These are phyloP conservation scores for Trichoderma orchidacearum DNA, from an alignment of 495 filamentous ascomycete species.

Conservation along the genomic window DNA sequence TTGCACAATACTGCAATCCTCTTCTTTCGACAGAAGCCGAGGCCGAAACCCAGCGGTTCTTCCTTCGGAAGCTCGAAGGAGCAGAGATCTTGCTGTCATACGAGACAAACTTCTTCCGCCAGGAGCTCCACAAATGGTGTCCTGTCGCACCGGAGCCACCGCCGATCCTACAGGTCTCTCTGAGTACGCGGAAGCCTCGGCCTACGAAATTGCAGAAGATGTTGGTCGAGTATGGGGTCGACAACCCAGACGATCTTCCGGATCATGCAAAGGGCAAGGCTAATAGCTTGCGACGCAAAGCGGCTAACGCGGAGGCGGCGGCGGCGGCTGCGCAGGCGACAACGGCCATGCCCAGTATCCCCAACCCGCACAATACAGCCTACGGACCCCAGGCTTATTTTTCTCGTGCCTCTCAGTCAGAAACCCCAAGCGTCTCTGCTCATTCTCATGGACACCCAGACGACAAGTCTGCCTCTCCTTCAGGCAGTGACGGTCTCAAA, in stretches of 20 bases:
- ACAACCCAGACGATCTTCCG: constrained; percentile 79
- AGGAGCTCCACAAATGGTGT: constrained; percentile 91
- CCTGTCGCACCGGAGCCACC: constrained; percentile 81
- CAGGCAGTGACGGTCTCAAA: constrained; percentile 10
- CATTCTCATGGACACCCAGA: constrained; percentile 17
- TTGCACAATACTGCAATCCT: constrained; percentile 67
- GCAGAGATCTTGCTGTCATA: constrained; percentile 85
- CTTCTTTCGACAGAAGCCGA: constrained; percentile 72
- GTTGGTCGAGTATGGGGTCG: constrained; percentile 73
- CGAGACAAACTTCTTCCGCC: constrained; percentile 95
- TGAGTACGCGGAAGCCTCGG: constrained; percentile 91
- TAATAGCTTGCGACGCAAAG: constrained; percentile 47
- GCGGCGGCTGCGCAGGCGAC: constrained; percentile 13
- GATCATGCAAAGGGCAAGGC: constrained; percentile 64
- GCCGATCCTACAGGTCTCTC: constrained; percentile 67
- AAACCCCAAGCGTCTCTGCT: constrained; percentile 21
- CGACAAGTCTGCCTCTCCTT: constrained; percentile 10
- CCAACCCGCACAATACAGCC: background rate
- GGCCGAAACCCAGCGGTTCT: constrained; percentile 84
- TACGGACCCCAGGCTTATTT: constrained; percentile 17
- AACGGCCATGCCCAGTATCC: background rate
- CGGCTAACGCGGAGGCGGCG: constrained; percentile 27
- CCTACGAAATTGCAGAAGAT: constrained; percentile 97
- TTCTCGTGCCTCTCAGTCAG: constrained; percentile 22
- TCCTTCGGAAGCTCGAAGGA: constrained; percentile 94